phyloP scores from a whole-genome alignment of 768 basidiomycete species.

The Auricularia sp. region DNA sequence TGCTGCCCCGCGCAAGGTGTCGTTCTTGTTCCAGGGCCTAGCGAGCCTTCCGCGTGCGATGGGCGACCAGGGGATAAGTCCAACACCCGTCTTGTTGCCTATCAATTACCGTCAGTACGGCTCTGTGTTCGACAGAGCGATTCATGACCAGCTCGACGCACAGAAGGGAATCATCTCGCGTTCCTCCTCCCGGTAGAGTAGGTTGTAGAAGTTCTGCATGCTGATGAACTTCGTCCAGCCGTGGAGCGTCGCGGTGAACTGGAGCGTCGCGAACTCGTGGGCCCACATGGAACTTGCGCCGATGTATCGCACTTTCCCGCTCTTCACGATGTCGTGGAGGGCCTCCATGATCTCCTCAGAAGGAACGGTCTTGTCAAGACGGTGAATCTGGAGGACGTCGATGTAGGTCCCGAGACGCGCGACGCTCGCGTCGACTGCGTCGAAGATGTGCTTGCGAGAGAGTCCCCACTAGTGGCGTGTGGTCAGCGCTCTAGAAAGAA shows the following conservation, averaged over 20 bases:
- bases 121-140: neutral
- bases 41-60: slow-evolving; percentile 31
- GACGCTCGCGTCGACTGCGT: slow-evolving; percentile 29
- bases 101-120: neutral
- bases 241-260: slow-evolving; percentile 32
- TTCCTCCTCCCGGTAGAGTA: slow-evolving; percentile 44
- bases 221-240: slow-evolving; percentile 46
- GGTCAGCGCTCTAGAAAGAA: slow-evolving; percentile 17
- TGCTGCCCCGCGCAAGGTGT: slow-evolving; percentile 10
- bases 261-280: slow-evolving; percentile 34
- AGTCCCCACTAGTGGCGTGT: neutral
- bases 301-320: slow-evolving; percentile 41
- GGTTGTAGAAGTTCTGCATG: slow-evolving; percentile 44
- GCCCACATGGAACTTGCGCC: slow-evolving; percentile 37
- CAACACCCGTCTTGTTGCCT: slow-evolving; percentile 37
- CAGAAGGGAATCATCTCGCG: slow-evolving; percentile 8
- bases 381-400: slow-evolving; percentile 39
- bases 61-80: slow-evolving; percentile 42
- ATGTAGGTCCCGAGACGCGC: slow-evolving; percentile 35
- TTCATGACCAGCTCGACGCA: neutral
- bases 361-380: slow-evolving; percentile 27
- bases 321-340: slow-evolving; percentile 37
- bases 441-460: slow-evolving; percentile 35
- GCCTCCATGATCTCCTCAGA: slow-evolving; percentile 40
- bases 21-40: slow-evolving; percentile 22